Evolutionary conservation across 179 eudicot genomes (phyloP).

Genomic region (Heliamphora pulchella): DNA sequence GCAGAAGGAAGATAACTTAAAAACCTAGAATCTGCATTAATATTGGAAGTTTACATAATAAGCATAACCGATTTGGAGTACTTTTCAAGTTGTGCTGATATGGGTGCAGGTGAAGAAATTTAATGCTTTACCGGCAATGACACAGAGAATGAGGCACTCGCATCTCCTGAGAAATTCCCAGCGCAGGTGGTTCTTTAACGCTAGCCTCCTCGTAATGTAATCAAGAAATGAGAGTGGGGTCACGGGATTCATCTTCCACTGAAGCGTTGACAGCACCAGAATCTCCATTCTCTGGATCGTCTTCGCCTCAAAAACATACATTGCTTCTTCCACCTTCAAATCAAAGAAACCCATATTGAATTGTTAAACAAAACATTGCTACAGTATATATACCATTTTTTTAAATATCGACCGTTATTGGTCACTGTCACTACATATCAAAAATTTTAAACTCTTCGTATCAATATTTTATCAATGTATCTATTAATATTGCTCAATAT

Average conservation of each 20-base stretch:
- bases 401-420: no score
- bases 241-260: constrained; percentile 49
- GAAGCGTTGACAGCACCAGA: constrained; percentile 36
- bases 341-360: neutral
- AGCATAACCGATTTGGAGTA: neutral
- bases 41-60: neutral
- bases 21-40: constrained; percentile 55
- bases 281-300: constrained; percentile 49
- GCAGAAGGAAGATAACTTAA: constrained; percentile 53
- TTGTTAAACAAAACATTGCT: neutral
- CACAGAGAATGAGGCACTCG: constrained; percentile 33
- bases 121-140: constrained; percentile 34
- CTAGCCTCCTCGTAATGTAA: constrained; percentile 30
- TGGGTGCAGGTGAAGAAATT: neutral
- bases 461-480: no score
- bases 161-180: constrained; percentile 35
- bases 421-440: no score
- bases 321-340: constrained; percentile 38
- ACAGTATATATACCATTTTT: no score
- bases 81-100: neutral
- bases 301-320: constrained; percentile 34
- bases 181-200: constrained; percentile 21
- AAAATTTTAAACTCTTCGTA: no score
- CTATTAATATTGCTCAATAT: no score
- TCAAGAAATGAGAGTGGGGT: constrained; percentile 44